A percentile compares a stretch with the other conserved stretches of the same genome.
Evolutionary conservation across 2,329 filamentous ascomycete genomes (phyloP).

Genomic region (Fusarium sp.): DNA sequence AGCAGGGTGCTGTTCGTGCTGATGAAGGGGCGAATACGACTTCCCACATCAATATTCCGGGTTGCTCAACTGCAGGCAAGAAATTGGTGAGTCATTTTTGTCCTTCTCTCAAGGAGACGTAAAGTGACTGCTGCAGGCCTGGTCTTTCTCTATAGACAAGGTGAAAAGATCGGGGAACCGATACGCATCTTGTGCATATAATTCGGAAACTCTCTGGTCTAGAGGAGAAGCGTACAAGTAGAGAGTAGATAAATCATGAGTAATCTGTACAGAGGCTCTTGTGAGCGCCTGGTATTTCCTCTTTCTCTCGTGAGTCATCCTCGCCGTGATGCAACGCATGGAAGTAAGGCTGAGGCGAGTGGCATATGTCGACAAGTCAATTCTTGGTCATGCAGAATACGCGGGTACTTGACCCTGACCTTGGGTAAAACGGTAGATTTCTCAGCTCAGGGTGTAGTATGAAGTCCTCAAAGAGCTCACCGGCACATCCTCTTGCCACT

Average conservation of each 20-base stretch:
- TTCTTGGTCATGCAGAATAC: background rate
- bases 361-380: slow-evolving; percentile 1
- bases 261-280: no score
- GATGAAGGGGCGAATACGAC: background rate
- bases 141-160: no score
- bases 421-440: background rate
- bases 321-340: slow-evolving; percentile 9
- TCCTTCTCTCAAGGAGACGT: background rate
- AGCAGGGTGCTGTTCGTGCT: background rate
- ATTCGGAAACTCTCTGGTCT: no score
- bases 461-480: slow-evolving; percentile 7
- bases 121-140: no score
- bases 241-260: no score
- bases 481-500: background rate
- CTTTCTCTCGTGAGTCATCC: background rate
- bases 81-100: background rate
- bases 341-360: slow-evolving; percentile 10
- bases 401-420: slow-evolving; percentile 6
- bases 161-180: no score
- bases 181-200: no score
- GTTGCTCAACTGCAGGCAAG: no score
- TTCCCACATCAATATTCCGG: slow-evolving; percentile 1
- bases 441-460: background rate
- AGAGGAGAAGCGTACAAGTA: no score
- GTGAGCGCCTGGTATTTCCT: no score